Evolutionary conservation across 345 rosid genomes (phyloP), one percentile per base, ranked within the genome.

Genomic region (Aquilaria malaccensis): DNA sequence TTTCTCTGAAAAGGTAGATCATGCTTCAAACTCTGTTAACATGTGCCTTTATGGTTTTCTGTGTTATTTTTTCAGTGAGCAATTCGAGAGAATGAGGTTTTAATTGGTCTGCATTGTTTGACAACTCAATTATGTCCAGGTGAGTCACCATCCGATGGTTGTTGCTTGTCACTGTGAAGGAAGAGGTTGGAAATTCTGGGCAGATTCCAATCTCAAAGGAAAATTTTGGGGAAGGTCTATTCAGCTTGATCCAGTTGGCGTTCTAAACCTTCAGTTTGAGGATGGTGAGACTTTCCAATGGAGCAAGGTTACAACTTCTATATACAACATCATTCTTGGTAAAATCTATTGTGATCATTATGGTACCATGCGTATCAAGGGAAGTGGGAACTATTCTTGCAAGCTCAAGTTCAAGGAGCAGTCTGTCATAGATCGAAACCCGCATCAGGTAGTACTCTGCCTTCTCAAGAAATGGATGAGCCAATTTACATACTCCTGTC

Each of bases 121-220:
- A 76, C 59, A 50, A 69, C 55, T 47, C 62, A 60, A 56, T 80
- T 62, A 54, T 61, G 15, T 75, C 68, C 83, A 94, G 97, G 97
- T 94, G 68, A 91, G 99, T 79, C 99, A 94, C 79, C 97, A 91
- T 69, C 99, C 99, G 4, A 88, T 85, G 91, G 56, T 91, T 66
- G 97, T 94, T 59, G 99, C 99, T 55, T 94, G 99, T 76, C 97
- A 94, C 69, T 91, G 99, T 71, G 95, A 91, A 76, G 99, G 99
- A 73, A 86, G 81, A 85, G 97, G 95, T 64, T 94, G 99, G 99
- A 91, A 85, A 65, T 94, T 91, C 74, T 91, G 97, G 96, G 99
- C 87, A 46, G 96, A 94, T 73, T 91, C 97, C 67, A 91, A 94
- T 80, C 88, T 94, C 75, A 94, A 88, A 74, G 99, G 99, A 43